A percentile compares a stretch with the other conserved stretches of the same genome.
These are phyloP conservation scores for Helichrysum umbraculigerum DNA, from an alignment of 129 eudicot genomes.

Conservation along the genomic window DNA sequence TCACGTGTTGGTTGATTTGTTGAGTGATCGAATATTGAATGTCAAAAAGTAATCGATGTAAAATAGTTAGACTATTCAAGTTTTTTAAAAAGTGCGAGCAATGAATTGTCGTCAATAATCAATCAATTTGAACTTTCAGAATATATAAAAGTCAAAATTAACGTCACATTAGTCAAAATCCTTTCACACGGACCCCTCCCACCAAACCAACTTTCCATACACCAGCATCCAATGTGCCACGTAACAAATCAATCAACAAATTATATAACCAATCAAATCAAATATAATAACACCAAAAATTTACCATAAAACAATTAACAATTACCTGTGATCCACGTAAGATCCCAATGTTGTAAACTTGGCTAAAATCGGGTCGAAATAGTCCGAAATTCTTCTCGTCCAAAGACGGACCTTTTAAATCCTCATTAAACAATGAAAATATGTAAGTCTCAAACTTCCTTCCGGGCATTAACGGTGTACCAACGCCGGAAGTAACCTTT, in stretches of 20 bases:
- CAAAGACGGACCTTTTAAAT: constrained; percentile 65
- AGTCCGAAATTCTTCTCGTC: constrained; percentile 88
- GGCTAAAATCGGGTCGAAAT: constrained; percentile 73
- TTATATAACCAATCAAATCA: constrained; percentile 2
- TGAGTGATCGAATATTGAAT: too few species aligned
- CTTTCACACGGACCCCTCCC: neutral
- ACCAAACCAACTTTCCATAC: constrained; percentile 14
- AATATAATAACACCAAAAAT: neutral
- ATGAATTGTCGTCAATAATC: neutral
- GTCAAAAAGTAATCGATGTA: too few species aligned
- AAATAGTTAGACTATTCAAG: too few species aligned
- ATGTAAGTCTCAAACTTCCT: constrained; percentile 77
- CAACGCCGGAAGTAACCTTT: constrained; percentile 45
- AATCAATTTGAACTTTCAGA: neutral
- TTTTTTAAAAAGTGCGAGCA: too few species aligned
- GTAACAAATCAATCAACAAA: constrained; percentile 11
- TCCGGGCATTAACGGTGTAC: constrained; percentile 95
- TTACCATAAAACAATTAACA: neutral
- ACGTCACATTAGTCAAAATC: constrained; percentile 15
- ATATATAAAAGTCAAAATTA: constrained; percentile 10
- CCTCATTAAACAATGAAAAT: constrained; percentile 73
- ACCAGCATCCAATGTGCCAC: constrained; percentile 13
- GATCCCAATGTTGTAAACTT: constrained; percentile 75
- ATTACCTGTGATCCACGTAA: constrained; percentile 53
- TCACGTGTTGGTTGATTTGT: too few species aligned